Percentiles rank a stretch among this genome's conserved stretches.
phyloP scores from a whole-genome alignment of 345 rosid genomes.

The Balakata baccata region DNA sequence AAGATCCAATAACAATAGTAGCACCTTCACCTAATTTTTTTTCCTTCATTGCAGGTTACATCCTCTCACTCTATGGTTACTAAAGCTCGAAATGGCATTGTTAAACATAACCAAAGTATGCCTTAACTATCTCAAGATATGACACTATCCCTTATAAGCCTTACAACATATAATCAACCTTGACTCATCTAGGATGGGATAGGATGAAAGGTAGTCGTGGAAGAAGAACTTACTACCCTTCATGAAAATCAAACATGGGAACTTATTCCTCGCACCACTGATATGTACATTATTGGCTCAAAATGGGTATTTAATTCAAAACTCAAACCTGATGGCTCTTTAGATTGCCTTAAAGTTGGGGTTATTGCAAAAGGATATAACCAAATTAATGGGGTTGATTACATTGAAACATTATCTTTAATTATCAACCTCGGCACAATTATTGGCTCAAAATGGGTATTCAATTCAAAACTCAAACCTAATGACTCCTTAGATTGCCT shows the following conservation, averaged over 20 bases:
- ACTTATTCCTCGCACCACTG: neutral
- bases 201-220: neutral
- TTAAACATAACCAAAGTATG: constrained; percentile 8
- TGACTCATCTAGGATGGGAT: neutral
- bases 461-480: no score
- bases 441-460: no score
- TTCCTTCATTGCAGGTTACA: neutral
- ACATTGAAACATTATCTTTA: neutral
- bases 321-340: neutral
- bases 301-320: neutral
- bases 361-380: neutral
- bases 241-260: neutral
- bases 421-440: no score
- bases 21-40: rapidly evolving
- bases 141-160: neutral
- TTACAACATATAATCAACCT: neutral
- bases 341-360: neutral
- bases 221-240: neutral
- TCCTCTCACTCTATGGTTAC: neutral
- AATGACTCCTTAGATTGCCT: neutral
- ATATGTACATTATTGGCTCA: neutral
- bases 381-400: neutral
- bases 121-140: neutral
- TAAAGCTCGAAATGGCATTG: neutral
- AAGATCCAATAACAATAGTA: neutral